Base-by-base conservation (phyloP, 441 rosid genomes). In the Dalechampia spathulata region DNA sequence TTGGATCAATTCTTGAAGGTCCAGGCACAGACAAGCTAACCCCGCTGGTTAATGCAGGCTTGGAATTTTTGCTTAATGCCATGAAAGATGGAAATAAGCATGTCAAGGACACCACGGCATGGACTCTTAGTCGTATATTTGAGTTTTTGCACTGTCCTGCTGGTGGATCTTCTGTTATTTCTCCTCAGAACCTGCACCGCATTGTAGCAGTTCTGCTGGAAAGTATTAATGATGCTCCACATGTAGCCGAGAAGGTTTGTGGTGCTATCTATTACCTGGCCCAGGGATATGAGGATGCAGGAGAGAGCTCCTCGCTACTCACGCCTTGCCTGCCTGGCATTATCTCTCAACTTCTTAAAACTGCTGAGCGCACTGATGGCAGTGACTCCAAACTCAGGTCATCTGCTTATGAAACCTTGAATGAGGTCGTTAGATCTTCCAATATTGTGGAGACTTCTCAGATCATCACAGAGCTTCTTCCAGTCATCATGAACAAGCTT, bases 241-340 rank as follows among this genome's bases (percentile, higher is more conserved):
- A 86, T 78, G 91, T 92, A 51, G 91, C 96, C 4, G 96, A 92
- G 73, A 92, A 89, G 74, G 91, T 84, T 49, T 88, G 96, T 43
- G 98, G 98, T 56, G 96, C 98, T 7, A 80, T 92, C 58, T 88
- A 92, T 78, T 86, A 86, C 72, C 87, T 92, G 68, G 94, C 92
- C 26, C 98, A 83, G 72, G 96, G 98, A 23, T 92, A 81, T 52
- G 96, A 92, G 74, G 91, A 81, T 64, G 66, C 80, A 38, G 96
- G 88, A 47, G 69, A 79, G 25, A 76, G 76, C 36, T 67, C 90
- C 26, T 81, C 96, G 36, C 80, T 63, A 55, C 82, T 87, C 32
- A 75, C 94, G 10, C 91, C 91, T 4, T 75, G 69, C 58, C 80
- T 90, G 36, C 80, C 84, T 11, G 75, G 78, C 38, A 85, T 87